Evolutionary conservation across 345 rosid genomes (phyloP).

Genomic region (Combretum micranthum): DNA sequence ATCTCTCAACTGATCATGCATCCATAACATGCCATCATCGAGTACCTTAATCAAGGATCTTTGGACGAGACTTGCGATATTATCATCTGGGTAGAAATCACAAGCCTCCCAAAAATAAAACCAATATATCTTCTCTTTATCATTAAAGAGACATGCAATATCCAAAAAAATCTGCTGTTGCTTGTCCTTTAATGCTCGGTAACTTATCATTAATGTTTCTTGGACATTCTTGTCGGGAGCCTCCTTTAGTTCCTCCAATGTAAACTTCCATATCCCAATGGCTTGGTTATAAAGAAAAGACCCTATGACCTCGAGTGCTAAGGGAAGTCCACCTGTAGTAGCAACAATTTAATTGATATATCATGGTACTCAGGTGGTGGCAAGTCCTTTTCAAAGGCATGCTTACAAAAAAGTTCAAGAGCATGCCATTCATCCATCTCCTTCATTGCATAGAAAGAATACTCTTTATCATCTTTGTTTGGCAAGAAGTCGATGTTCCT

Average conservation of each 20-base stretch:
- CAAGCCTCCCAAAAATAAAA: constrained; percentile 4
- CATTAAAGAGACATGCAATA: neutral
- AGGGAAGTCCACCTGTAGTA: too few relatives aligned
- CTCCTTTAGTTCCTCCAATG: neutral
- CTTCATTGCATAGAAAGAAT: too few relatives aligned
- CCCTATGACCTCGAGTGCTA: neutral
- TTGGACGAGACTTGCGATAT: neutral
- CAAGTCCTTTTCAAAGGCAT: too few relatives aligned
- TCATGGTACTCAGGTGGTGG: too few relatives aligned
- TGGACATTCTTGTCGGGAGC: neutral
- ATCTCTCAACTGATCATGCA: neutral
- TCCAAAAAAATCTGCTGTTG: constrained; percentile 1
- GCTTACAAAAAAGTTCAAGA: too few relatives aligned
- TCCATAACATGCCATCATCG: neutral
- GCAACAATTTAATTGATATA: too few relatives aligned
- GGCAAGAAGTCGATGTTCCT: too few relatives aligned
- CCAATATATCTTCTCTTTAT: neutral
- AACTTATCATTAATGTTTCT: neutral
- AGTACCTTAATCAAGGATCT: neutral
- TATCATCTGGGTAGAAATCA: too few relatives aligned
- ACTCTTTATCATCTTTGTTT: too few relatives aligned
- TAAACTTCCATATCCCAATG: neutral
- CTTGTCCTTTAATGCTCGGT: neutral
- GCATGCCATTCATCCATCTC: too few relatives aligned
- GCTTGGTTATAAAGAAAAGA: neutral